Percentiles rank a stretch among this genome's conserved stretches.
phyloP scores from a whole-genome alignment of 1,284 basidiomycete genomes.

The Bjerkandera adusta region DNA sequence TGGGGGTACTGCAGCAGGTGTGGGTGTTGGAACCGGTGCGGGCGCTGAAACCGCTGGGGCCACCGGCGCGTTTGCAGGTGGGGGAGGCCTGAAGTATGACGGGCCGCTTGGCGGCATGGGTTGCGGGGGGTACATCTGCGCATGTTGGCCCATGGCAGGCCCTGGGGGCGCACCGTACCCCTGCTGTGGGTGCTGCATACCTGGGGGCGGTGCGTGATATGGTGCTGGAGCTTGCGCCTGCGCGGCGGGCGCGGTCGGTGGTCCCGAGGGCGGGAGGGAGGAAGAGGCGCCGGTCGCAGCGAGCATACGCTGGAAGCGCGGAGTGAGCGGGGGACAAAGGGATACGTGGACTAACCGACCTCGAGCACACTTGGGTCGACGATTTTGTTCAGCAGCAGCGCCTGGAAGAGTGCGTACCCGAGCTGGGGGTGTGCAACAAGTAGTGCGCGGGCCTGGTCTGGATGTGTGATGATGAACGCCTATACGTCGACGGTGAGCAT shows the following conservation, averaged over 20 bases:
- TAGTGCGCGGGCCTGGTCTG: constrained; percentile 84
- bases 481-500: constrained; percentile 29
- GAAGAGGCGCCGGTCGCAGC: constrained; percentile 35
- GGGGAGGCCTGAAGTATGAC: constrained; percentile 43
- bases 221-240: too few species aligned
- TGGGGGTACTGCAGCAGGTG: constrained; percentile 24
- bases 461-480: constrained; percentile 88
- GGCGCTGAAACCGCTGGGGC: constrained; percentile 25
- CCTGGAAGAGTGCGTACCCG: constrained; percentile 96
- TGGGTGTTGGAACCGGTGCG: constrained; percentile 29
- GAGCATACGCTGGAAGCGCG: constrained; percentile 64
- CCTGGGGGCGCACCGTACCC: constrained; percentile 31
- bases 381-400: constrained; percentile 91
- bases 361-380: constrained; percentile 86
- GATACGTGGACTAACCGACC: constrained; percentile 35
- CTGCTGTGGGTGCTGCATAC: constrained; percentile 29
- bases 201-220: constrained; percentile 5
- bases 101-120: constrained; percentile 36
- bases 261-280: constrained; percentile 22
- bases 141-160: too few species aligned
- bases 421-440: constrained; percentile 88
- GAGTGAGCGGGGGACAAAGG: neutral
- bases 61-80: constrained; percentile 28
- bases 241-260: constrained; percentile 22
- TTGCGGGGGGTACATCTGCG: constrained; percentile 23